Base-by-base conservation (phyloP, 2,329 filamentous ascomycete genomes). In the Nannizzia gypsea region DNA sequence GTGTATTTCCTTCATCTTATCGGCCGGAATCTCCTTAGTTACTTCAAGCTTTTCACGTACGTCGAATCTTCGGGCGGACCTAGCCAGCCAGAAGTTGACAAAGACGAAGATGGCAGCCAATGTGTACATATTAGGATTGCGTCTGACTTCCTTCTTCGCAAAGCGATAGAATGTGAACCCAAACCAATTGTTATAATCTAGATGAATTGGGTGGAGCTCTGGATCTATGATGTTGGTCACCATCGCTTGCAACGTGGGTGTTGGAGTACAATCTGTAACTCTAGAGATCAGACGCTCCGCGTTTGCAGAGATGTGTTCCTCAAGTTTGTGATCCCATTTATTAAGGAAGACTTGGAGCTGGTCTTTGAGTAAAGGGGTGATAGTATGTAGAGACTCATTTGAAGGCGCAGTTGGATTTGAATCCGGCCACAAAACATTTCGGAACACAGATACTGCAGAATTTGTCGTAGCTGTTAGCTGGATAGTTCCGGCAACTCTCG, bases 391-490 rank as follows among this genome's bases (percentile, higher is more conserved):
- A 38, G 36, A 24, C 8, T 36, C 28, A n/a, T 55, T 24, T 17
- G 15, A 17, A 13, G 8, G 6, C n/a, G 9, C 2, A 11, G 28
- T 22, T 40, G 54, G 36, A 22, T 56, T 56, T 20, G 2, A 13
- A 8, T 15, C 36, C 15, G 31, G 28, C 31, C 54, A 38, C 31
- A 40, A 15, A 8, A 38, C 36, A 20, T 56, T 56, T 20, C 31
- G 36, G n/a, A 56, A 36, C 31, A 38, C 6, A 11, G 54, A 56
- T 3, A 40, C 8, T 2, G 36, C 54, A 4, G 36, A 60, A 26
- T 66, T 64, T 13, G 63, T 57, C 9, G 64, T 59, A 38, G 60
- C 61, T 15, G 65, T 64, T 42, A 67, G 31, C 56, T 68, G 64
- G 15, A 66, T 56, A 22, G 63, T 62, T n/a, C 64, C 64, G 9